Evolutionary conservation across 306 rosid species (phyloP).

Genomic region (Corylus avellana): DNA sequence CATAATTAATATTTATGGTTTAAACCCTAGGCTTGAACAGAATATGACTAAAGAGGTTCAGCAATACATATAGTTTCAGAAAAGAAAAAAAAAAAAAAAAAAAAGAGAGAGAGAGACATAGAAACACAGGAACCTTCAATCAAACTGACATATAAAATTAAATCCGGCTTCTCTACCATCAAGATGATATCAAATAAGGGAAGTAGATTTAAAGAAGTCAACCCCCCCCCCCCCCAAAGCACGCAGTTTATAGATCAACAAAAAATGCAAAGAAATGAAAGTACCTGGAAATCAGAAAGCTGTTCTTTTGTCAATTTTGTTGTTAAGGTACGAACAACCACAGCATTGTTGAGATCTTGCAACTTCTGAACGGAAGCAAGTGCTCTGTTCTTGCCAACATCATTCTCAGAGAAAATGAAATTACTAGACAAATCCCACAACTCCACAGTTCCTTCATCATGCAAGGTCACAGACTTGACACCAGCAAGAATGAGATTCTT

Average conservation of each 20-base stretch:
- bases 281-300: slow-evolving; percentile 76
- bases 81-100: neutral
- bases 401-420: slow-evolving; percentile 66
- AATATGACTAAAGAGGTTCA: neutral
- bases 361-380: slow-evolving; percentile 74
- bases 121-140: neutral
- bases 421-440: slow-evolving; percentile 83
- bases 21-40: neutral
- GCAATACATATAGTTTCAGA: neutral
- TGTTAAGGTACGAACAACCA: slow-evolving; percentile 59
- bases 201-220: neutral
- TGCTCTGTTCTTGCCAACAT: slow-evolving; percentile 79
- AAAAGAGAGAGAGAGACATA: too few species aligned
- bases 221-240: too few species aligned
- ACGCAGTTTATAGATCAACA: neutral
- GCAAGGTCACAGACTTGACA: slow-evolving; percentile 86
- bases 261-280: neutral
- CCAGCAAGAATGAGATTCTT: slow-evolving; percentile 95
- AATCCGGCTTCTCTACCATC: neutral
- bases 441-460: slow-evolving; percentile 78
- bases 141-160: neutral
- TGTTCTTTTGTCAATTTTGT: slow-evolving; percentile 55
- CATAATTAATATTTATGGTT: neutral
- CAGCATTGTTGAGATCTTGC: slow-evolving; percentile 94
- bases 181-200: neutral